These are phyloP conservation scores for Leccinum fuscescens DNA, from an alignment of 1,284 basidiomycete genomes.

Conservation along the genomic window DNA sequence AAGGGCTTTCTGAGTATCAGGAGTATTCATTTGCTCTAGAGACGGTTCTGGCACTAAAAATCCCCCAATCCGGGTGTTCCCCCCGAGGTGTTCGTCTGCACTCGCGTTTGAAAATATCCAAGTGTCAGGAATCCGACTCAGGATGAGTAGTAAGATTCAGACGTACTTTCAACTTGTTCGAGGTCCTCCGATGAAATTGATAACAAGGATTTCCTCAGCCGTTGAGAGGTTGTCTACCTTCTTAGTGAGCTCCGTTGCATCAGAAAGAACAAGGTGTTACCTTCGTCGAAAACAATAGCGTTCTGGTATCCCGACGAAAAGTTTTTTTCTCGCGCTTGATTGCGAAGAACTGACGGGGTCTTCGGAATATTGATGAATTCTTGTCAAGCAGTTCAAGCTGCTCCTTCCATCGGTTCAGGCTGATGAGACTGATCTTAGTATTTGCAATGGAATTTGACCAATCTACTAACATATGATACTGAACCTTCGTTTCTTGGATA, in stretches of 20 bases:
- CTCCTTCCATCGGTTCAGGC: not conserved
- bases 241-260: not conserved
- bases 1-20: conserved; percentile 1
- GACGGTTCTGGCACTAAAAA: not conserved
- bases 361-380: conserved; percentile 1
- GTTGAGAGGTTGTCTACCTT: conserved; percentile 15
- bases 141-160: not conserved
- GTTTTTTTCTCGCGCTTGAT: conserved; percentile 1
- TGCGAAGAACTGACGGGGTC: not conserved
- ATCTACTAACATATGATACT: not conserved
- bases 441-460: accelerated
- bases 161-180: conserved; percentile 9
- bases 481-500: conserved; percentile 5
- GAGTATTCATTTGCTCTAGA: conserved; percentile 1
- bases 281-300: conserved; percentile 3
- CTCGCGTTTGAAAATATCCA: not conserved
- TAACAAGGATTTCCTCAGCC: conserved; percentile 7
- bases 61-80: not conserved
- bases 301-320: not conserved
- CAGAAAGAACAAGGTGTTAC: not conserved
- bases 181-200: conserved; percentile 2
- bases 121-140: too few species aligned
- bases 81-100: conserved; percentile 1
- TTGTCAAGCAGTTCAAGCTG: conserved; percentile 6
- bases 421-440: not conserved